A percentile compares a stretch with the other conserved stretches of the same genome.
These are phyloP conservation scores for Xylariomycetidae sp. DNA, from an alignment of 2,329 filamentous ascomycete species.

Conservation along the genomic window DNA sequence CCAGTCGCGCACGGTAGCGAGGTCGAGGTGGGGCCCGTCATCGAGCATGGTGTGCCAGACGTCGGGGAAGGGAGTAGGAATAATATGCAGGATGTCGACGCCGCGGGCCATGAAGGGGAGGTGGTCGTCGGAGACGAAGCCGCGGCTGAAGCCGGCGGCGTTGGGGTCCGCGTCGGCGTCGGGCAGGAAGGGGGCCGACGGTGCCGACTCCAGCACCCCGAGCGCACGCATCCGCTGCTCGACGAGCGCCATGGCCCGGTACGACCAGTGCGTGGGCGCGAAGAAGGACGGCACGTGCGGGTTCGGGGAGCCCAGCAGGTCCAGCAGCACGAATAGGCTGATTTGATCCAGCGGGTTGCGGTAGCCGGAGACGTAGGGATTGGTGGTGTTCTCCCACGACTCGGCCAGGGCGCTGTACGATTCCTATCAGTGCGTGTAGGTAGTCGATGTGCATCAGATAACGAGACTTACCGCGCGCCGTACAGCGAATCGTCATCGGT, in stretches of 20 bases:
- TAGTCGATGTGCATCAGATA: neutral
- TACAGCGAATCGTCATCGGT: constrained; percentile 69
- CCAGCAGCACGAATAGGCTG: constrained; percentile 67
- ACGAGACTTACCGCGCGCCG: constrained; percentile 53
- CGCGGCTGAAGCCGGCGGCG: constrained; percentile 28
- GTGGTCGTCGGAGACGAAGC: constrained; percentile 64
- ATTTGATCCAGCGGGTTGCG: constrained; percentile 66
- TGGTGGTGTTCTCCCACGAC: constrained; percentile 59
- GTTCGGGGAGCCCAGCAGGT: constrained; percentile 59
- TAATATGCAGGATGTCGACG: constrained; percentile 70
- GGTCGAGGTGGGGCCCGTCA: constrained; percentile 67
- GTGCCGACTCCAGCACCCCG: constrained; percentile 39
- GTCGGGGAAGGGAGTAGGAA: constrained; percentile 62
- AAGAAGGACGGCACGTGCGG: constrained; percentile 67
- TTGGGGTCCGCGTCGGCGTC: constrained; percentile 42
- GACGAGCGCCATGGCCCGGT: constrained; percentile 57
- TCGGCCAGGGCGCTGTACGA: constrained; percentile 53
- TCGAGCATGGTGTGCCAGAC: constrained; percentile 71
- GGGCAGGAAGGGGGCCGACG: constrained; percentile 45
- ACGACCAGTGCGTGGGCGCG: constrained; percentile 76
- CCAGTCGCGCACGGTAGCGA: constrained; percentile 71
- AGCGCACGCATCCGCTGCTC: constrained; percentile 59
- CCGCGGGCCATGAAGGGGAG: constrained; percentile 69
- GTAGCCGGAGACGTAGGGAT: constrained; percentile 65
- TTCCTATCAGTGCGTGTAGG: neutral